phyloP scores from a whole-genome alignment of 768 basidiomycete species.

The Leccinellum albellum region DNA sequence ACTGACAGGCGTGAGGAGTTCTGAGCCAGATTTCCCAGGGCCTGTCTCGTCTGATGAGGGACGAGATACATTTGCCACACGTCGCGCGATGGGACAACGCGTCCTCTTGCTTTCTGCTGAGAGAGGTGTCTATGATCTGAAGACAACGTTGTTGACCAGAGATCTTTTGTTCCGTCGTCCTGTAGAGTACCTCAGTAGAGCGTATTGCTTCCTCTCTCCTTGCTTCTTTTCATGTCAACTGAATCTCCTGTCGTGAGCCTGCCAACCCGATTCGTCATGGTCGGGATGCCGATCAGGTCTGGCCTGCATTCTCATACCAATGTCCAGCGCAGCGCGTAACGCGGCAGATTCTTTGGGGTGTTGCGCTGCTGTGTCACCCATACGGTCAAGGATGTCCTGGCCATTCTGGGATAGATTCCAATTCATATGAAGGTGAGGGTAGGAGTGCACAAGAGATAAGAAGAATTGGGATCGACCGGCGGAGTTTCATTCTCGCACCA shows the following conservation, averaged over 20 bases:
- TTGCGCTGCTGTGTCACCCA: slow-evolving; percentile 49
- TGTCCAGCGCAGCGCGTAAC: slow-evolving; percentile 20
- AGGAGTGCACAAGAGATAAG: neutral
- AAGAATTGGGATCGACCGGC: neutral
- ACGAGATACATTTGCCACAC: slow-evolving; percentile 22
- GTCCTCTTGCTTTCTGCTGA: slow-evolving; percentile 32
- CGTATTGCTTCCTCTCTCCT: slow-evolving; percentile 34
- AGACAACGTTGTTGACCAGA: slow-evolving; percentile 19
- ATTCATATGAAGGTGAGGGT: slow-evolving; percentile 1
- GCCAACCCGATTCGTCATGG: slow-evolving; percentile 32
- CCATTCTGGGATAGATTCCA: slow-evolving; percentile 51
- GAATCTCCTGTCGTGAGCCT: slow-evolving; percentile 31
- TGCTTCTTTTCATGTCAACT: slow-evolving; percentile 31
- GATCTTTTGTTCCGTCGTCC: slow-evolving; percentile 16
- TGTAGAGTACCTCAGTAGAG: slow-evolving; percentile 35
- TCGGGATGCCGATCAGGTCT: slow-evolving; percentile 23
- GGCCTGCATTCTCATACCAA: slow-evolving; percentile 18
- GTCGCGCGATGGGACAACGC: slow-evolving; percentile 22
- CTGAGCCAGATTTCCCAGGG: slow-evolving; percentile 22
- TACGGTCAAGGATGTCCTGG: slow-evolving; percentile 64
- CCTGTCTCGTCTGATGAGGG: slow-evolving; percentile 22
- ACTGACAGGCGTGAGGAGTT: slow-evolving; percentile 26
- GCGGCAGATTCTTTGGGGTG: slow-evolving; percentile 37
- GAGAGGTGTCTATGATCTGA: slow-evolving; percentile 28
- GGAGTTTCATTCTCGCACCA: slow-evolving; percentile 7